A percentile compares a stretch with the other conserved stretches of the same genome.
Conservation (phyloP, 2,329 filamentous ascomycete genomes). For the Trichoderma gracile region DNA sequence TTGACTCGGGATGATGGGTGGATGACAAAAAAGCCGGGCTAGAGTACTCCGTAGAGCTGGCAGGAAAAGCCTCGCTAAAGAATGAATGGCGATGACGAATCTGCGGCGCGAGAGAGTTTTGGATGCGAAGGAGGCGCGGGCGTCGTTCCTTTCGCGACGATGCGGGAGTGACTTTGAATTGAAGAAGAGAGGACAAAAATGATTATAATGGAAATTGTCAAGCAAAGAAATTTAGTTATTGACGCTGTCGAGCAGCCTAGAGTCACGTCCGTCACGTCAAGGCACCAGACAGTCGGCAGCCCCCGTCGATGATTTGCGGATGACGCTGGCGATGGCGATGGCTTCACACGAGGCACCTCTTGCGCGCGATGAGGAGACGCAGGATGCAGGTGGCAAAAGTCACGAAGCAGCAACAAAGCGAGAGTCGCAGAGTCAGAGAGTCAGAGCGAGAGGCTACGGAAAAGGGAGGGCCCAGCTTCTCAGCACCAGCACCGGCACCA, state of each 20-base stretch:
- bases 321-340: slow-evolving; percentile 25
- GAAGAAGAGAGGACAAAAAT: too few species aligned
- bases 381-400: background rate
- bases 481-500: slow-evolving; percentile 2
- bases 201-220: too few species aligned
- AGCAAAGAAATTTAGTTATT: too few species aligned
- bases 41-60: too few species aligned
- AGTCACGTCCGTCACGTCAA: too few species aligned
- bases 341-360: slow-evolving; percentile 6
- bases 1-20: background rate
- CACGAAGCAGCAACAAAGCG: background rate
- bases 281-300: background rate
- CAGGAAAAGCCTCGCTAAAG: background rate
- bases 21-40: too few species aligned
- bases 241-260: too few species aligned
- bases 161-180: too few species aligned
- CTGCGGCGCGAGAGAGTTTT: background rate
- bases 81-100: slow-evolving; percentile 19
- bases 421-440: background rate
- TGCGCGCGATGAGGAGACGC: background rate
- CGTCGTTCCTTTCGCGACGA: too few species aligned
- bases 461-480: slow-evolving; percentile 14
- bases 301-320: background rate
- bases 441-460: slow-evolving; percentile 11
- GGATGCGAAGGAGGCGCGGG: too few species aligned